Percentiles rank a stretch among this genome's conserved stretches.
These are phyloP conservation scores for Neurospora hispaniola DNA, from an alignment of 495 filamentous ascomycete species.

Conservation along the genomic window DNA sequence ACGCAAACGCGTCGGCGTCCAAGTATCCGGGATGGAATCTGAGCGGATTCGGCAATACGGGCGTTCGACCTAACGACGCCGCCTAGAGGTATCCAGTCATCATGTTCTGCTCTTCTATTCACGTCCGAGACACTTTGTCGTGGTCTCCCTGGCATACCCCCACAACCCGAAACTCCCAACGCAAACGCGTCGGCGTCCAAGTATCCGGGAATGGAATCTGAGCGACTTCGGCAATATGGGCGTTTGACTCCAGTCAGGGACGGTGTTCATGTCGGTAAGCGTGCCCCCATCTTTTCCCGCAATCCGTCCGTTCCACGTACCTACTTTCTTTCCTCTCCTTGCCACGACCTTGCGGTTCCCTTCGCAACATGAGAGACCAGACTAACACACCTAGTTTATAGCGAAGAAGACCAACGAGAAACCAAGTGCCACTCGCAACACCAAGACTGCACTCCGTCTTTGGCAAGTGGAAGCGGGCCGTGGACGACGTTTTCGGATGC, in stretches of 20 bases:
- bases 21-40: constrained; percentile 28
- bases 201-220: constrained; percentile 26
- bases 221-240: constrained; percentile 21
- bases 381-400: background rate
- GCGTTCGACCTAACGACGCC: constrained; percentile 14
- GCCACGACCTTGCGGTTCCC: background rate
- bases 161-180: too few species aligned
- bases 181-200: constrained; percentile 2
- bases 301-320: background rate
- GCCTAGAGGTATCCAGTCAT: background rate
- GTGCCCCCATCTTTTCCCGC: background rate
- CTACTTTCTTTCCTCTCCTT: background rate
- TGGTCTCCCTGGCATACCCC: constrained; percentile 20
- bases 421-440: background rate
- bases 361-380: background rate
- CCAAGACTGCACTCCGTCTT: background rate
- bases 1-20: background rate
- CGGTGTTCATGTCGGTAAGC: background rate
- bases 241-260: too few species aligned
- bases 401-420: background rate
- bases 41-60: constrained; percentile 25
- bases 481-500: background rate
- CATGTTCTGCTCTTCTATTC: background rate
- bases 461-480: background rate
- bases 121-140: background rate